Percentiles rank a stretch among this genome's conserved stretches.
These are phyloP conservation scores for Syzygium grande DNA, from an alignment of 345 rosid genomes.

Conservation along the genomic window DNA sequence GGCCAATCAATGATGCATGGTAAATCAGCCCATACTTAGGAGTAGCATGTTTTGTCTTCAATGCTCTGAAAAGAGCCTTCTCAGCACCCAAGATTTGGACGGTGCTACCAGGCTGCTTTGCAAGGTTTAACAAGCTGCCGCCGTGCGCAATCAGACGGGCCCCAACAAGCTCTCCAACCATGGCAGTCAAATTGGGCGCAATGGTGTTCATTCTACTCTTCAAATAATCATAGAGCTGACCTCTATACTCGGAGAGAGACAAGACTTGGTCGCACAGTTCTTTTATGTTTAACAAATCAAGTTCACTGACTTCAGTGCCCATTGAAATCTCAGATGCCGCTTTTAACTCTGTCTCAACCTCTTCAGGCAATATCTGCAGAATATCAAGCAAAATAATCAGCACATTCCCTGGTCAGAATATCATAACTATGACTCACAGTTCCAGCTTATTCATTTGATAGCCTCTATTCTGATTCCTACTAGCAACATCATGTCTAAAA, in stretches of 20 bases:
- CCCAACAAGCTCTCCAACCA: slow-evolving; percentile 96
- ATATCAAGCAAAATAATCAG: neutral
- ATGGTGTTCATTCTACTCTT: slow-evolving; percentile 90
- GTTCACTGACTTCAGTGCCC: slow-evolving; percentile 89
- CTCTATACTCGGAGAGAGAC: slow-evolving; percentile 82
- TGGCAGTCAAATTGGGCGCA: slow-evolving; percentile 91
- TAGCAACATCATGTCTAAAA: neutral
- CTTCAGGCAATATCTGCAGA: slow-evolving; percentile 57
- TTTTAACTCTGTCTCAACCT: slow-evolving; percentile 64
- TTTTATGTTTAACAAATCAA: slow-evolving; percentile 62
- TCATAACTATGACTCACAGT: neutral
- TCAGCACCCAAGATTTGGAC: slow-evolving; percentile 95
- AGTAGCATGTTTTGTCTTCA: slow-evolving; percentile 88
- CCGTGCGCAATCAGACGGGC: slow-evolving; percentile 95
- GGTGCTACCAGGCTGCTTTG: slow-evolving; percentile 93
- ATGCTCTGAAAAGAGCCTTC: slow-evolving; percentile 88
- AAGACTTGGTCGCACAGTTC: slow-evolving; percentile 88
- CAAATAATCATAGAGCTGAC: slow-evolving; percentile 75
- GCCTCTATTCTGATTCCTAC: neutral
- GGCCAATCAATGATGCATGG: slow-evolving; percentile 90
- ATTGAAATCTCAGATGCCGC: slow-evolving; percentile 84
- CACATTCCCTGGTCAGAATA: neutral
- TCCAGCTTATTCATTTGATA: neutral
- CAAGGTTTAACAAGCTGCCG: slow-evolving; percentile 83
- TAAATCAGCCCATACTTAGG: slow-evolving; percentile 85